Conservation (phyloP, 164 flowering plant species). For the Stephania japonica region DNA sequence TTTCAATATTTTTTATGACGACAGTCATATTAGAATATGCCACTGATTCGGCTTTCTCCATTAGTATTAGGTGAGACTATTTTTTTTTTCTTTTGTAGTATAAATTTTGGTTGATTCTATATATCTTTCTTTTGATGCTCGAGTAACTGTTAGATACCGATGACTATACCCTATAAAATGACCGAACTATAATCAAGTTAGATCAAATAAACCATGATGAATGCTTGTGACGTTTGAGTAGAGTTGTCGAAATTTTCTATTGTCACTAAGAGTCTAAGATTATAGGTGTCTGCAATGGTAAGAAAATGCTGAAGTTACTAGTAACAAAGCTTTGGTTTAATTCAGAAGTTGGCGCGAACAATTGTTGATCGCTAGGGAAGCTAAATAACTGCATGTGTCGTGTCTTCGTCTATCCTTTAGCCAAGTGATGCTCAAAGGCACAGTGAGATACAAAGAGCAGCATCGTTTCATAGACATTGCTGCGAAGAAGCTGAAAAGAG, state of each 20-base stretch:
- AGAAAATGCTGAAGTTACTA: not conserved
- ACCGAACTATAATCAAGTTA: no score
- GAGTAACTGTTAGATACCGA: no score
- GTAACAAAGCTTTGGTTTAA: conserved; percentile 1
- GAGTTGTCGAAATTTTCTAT: not conserved
- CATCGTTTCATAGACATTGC: conserved; percentile 40
- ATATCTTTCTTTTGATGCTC: not conserved
- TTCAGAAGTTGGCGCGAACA: conserved; percentile 73
- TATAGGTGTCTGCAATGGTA: no score
- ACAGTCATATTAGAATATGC: not conserved
- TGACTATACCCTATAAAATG: no score
- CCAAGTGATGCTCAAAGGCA: conserved; percentile 49
- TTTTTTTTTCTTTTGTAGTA: no score
- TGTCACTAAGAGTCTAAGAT: not conserved
- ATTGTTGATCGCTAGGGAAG: conserved; percentile 53
- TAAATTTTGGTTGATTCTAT: not conserved
- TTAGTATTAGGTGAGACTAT: no score
- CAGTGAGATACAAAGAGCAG: conserved; percentile 36
- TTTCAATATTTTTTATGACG: not conserved
- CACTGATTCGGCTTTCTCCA: no score
- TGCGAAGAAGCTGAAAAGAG: conserved; percentile 36
- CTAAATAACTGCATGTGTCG: conserved; percentile 58
- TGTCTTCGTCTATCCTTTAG: conserved; percentile 50
- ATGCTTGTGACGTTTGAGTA: not conserved
- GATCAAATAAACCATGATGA: no score